Evolutionary conservation across 1,284 basidiomycete species (phyloP).

Genomic region (Caloboletus firmus): DNA sequence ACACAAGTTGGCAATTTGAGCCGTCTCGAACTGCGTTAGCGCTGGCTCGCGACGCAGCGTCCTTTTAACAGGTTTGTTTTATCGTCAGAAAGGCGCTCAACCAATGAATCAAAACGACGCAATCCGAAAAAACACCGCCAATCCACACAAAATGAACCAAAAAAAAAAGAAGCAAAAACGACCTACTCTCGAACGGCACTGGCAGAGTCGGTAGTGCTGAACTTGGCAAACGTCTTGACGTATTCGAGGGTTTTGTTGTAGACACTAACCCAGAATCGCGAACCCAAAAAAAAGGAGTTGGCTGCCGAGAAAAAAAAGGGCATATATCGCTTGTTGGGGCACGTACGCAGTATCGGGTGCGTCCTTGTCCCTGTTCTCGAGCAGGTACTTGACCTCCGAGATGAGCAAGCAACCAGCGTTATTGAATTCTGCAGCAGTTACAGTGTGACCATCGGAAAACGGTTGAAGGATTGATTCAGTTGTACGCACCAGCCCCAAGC

Average conservation of each 20-base stretch:
- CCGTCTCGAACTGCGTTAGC: slow-evolving; percentile 88
- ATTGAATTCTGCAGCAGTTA: slow-evolving; percentile 70
- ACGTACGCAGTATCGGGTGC: slow-evolving; percentile 79
- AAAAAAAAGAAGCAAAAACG: neutral
- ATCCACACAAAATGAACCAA: too few species aligned
- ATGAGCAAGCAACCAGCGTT: slow-evolving; percentile 88
- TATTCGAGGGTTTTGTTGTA: slow-evolving; percentile 93
- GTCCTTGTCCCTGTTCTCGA: slow-evolving; percentile 83
- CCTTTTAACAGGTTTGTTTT: slow-evolving; percentile 35
- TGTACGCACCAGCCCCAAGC: slow-evolving; percentile 46
- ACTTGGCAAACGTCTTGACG: slow-evolving; percentile 88
- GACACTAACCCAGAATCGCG: slow-evolving; percentile 50
- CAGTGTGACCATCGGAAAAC: neutral
- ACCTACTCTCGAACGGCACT: slow-evolving; percentile 83
- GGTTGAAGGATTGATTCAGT: neutral
- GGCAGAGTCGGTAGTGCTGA: slow-evolving; percentile 83
- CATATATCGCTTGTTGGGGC: slow-evolving; percentile 6
- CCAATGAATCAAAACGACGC: neutral
- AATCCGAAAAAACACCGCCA: neutral
- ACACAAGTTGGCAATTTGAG: slow-evolving; percentile 88
- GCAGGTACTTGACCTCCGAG: slow-evolving; percentile 86
- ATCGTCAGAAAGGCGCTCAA: neutral
- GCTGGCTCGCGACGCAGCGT: slow-evolving; percentile 73
- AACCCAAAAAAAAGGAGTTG: too few species aligned
- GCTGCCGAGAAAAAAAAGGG: neutral